Evolutionary conservation across 2,329 filamentous ascomycete species (phyloP).

Genomic region (Calcarisporium arbuscula): DNA sequence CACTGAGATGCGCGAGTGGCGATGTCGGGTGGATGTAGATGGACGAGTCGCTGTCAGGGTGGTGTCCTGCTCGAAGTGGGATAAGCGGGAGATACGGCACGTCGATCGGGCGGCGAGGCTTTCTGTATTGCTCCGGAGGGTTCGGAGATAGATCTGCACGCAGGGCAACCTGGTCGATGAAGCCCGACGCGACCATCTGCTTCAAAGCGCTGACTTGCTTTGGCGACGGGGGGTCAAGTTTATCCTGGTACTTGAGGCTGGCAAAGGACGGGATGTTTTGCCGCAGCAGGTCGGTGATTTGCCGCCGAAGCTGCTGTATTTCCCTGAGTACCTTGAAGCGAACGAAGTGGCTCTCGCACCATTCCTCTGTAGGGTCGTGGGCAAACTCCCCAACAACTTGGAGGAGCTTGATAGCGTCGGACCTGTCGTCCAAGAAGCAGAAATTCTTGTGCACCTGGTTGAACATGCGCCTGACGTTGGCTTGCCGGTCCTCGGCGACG

Average conservation of each 20-base stretch:
- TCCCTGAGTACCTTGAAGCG: conserved; percentile 83
- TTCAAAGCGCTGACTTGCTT: conserved; percentile 75
- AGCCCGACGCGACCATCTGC: conserved; percentile 86
- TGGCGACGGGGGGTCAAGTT: conserved; percentile 51
- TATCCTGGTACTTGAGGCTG: conserved; percentile 49
- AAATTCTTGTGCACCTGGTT: conserved; percentile 74
- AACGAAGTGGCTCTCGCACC: conserved; percentile 80
- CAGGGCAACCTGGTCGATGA: conserved; percentile 91
- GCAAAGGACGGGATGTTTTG: conserved; percentile 63
- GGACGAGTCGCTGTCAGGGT: conserved; percentile 50
- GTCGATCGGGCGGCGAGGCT: conserved; percentile 80
- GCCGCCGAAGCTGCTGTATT: conserved; percentile 72
- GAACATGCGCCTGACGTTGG: conserved; percentile 53
- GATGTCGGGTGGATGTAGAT: conserved; percentile 89
- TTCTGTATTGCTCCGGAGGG: conserved; percentile 59
- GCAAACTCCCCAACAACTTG: conserved; percentile 85
- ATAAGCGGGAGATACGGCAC: conserved; percentile 86
- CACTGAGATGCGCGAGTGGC: conserved; percentile 62
- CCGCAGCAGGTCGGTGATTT: conserved; percentile 75
- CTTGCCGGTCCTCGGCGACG: conserved; percentile 62
- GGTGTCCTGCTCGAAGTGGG: conserved; percentile 45
- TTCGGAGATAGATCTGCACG: conserved; percentile 78
- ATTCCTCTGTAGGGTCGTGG: conserved; percentile 62
- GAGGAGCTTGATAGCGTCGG: conserved; percentile 85
- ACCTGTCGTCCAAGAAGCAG: conserved; percentile 71